A percentile compares a stretch with the other conserved stretches of the same genome.
These are phyloP conservation scores for Albugo laibachii DNA, from an alignment of 352 stramenopile genomes.

Conservation along the genomic window DNA sequence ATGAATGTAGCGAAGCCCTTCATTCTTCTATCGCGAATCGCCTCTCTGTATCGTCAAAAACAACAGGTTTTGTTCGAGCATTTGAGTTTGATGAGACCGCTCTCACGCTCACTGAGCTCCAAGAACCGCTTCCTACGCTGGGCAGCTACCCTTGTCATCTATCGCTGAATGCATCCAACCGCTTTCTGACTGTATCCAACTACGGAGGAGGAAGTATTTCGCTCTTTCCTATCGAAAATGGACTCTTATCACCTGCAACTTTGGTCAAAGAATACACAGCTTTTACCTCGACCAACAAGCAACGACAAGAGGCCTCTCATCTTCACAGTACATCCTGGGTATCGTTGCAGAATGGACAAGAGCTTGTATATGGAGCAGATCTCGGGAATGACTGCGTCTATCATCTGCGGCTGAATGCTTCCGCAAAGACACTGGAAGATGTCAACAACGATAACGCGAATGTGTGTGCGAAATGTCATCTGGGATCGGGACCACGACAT, in stretches of 20 bases:
- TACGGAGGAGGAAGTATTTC: constrained; percentile 45
- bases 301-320: constrained; percentile 54
- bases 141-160: constrained; percentile 46
- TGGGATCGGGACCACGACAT: constrained; percentile 47
- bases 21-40: constrained; percentile 13
- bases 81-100: constrained; percentile 18
- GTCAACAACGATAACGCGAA: constrained; percentile 8
- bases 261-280: constrained; percentile 27
- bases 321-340: constrained; percentile 55
- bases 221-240: constrained; percentile 34
- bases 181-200: constrained; percentile 52
- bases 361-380: constrained; percentile 29
- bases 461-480: constrained; percentile 8
- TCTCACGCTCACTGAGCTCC: constrained; percentile 22
- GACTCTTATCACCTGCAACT: constrained; percentile 18
- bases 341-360: constrained; percentile 6
- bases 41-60: constrained; percentile 6
- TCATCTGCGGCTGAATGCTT: constrained; percentile 29
- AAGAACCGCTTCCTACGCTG: constrained; percentile 20
- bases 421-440: constrained; percentile 15
- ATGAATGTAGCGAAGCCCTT: constrained; percentile 17
- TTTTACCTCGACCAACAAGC: constrained; percentile 20
- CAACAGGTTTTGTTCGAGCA: constrained; percentile 37
- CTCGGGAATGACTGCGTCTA: constrained; percentile 45
- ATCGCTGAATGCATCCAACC: constrained; percentile 16